Evolutionary conservation across 2,329 filamentous ascomycete species (phyloP), one percentile per base, ranked within the genome.

Genomic region (Rhinocladiella mackenziei): DNA sequence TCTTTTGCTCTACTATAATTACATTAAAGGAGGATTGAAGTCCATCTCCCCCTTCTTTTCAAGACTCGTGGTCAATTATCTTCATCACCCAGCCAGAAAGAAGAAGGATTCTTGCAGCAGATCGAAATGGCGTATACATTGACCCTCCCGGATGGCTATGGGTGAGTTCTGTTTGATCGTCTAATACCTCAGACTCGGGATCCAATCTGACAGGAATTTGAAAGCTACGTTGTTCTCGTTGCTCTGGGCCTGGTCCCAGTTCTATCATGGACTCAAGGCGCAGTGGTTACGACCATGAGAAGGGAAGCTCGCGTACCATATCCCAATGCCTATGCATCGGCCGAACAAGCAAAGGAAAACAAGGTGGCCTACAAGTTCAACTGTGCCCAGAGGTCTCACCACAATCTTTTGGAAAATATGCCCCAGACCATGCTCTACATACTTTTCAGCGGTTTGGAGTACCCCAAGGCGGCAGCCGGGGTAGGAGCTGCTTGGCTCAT

Each of bases 361-460:
- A 65, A 62, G 48, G 64, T 62, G 35, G 69, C 70, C 20, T 62
- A 73, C 45, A 58, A 68, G 43, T 74, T 73, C 62, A 73, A 74
- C 59, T 72, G 70, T 64, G 75, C 75, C 17, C 75, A 78, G 56
- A 68, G 76, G 53, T 71, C 74, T 13, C 76, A 79, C 66, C 67
- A 68, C 58, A 81, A 82, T 63, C 79, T 73, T 63, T 63, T 75
- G 54, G 79, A 83, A 65, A 78, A 80, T 61, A 69, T 75, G 50
- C 57, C 71, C 2, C 68, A 71, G 42, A 70, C 72, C 3, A 68
- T 78, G 33, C 64, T 72, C 18, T 68, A 68, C 35, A 66, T 76
- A 57, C 63, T 81, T 13, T 66, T 80, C 41, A 68, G 72, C 0
- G 78, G 78, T 2, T 54, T 81, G 41, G 65, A 65, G 49, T 78